A percentile compares a stretch with the other conserved stretches of the same genome.
Conservation (phyloP, 768 basidiomycete genomes). For the Amanita brunnescens region DNA sequence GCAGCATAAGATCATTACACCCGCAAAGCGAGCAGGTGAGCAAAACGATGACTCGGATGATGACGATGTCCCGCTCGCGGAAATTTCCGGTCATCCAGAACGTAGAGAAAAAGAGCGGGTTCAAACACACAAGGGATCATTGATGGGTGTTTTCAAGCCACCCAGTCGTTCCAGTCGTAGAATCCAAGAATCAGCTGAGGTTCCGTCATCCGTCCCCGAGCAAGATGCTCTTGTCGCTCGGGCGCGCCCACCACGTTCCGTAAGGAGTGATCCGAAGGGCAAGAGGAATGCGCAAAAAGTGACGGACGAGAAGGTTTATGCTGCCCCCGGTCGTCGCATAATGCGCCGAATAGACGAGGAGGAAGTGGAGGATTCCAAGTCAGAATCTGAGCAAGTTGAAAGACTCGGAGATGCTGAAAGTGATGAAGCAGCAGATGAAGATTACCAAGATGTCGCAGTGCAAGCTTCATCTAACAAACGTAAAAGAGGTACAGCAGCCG, state of each 20-base stretch:
- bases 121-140: not conserved
- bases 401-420: constrained; percentile 24
- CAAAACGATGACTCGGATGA: constrained; percentile 24
- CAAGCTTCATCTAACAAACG: constrained; percentile 32
- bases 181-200: constrained; percentile 29
- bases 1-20: not conserved
- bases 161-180: not conserved
- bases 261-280: constrained; percentile 4
- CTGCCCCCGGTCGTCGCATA: not conserved
- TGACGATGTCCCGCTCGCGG: constrained; percentile 38
- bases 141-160: not conserved
- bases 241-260: not conserved
- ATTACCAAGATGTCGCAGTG: constrained; percentile 25
- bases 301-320: not conserved
- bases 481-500: constrained; percentile 24
- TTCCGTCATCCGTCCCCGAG: constrained; percentile 56
- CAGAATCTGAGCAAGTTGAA: not conserved
- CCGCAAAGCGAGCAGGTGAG: not conserved
- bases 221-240: constrained; percentile 29
- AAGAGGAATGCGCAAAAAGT: not conserved
- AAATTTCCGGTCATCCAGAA: not conserved
- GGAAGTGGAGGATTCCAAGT: constrained; percentile 19
- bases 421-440: constrained; percentile 35
- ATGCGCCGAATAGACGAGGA: constrained; percentile 3
- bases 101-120: not conserved